Base-by-base conservation (phyloP, 2,329 filamentous ascomycete genomes). In the Dothidotthia symphoricarpi region DNA sequence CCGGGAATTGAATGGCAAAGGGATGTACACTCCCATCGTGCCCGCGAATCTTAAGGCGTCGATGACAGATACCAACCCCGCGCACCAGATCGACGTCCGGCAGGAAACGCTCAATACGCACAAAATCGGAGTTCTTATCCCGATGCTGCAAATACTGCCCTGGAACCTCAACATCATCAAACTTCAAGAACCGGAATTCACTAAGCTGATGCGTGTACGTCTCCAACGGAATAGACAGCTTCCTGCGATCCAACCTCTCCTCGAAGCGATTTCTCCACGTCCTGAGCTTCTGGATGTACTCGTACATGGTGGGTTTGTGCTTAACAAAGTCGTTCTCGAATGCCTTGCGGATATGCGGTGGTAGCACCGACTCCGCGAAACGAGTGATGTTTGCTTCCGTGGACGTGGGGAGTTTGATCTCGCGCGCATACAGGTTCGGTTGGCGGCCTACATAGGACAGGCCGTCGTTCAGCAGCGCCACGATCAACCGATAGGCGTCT, bases 61-160 rank as follows among this genome's bases (percentile, higher is more conserved):
- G 82, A 68, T 97, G 91, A 34, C 91, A 97, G 19, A 90, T 85
- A 37, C 89, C 89, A 55, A 95, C 88, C 8, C 85, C 88, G 38
- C 93, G 84, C 28, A 98, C 87, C 35, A 97, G 77, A 55, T 98
- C 91, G 14, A 99, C 89, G 50, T 93, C 87, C 8, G 94, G 90
- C 55, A 98, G 71, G 79, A 98, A 98, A 16, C 91, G 85, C 66
- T 98, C 94, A 51, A 98, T 97, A 30, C 90, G 85, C 51, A 98
- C 85, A 63, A 99, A 98, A 66, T 98, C 93, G 57, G 95, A 89
- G 66, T 98, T 98, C 78, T 97, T 98, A 59, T 99, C 94, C 67
- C 93, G 94, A 71, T 96, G 93, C 63, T 95, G 84, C 47, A 96
- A 73, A 66, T 99, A 99, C 64, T 99, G 93, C 0, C 93, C 93